phyloP scores from a whole-genome alignment of 169 alveolate species.

The Perkinsus chesapeaki region DNA sequence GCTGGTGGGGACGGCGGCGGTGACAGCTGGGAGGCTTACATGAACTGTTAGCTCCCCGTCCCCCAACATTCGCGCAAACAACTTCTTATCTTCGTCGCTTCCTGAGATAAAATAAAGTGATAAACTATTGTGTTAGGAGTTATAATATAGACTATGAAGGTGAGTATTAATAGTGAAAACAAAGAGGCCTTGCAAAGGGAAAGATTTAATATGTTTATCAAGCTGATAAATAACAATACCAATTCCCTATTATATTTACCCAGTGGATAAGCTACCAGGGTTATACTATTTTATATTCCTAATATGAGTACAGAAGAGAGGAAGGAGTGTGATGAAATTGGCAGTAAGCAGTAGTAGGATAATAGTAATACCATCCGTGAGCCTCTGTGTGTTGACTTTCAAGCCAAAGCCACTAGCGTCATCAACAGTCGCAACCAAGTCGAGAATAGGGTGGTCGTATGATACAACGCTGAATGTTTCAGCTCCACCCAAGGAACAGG shows the following conservation, averaged over 20 bases:
- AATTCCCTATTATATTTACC: not conserved
- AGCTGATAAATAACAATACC: not conserved
- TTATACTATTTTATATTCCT: no score
- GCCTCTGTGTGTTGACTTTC: slow-evolving; percentile 2
- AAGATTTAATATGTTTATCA: not conserved
- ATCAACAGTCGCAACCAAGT: not conserved
- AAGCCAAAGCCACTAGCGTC: not conserved
- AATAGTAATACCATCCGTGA: not conserved
- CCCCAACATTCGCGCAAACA: not conserved
- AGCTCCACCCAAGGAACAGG: not conserved
- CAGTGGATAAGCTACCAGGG: no score
- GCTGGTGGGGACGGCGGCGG: not conserved
- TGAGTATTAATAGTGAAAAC: no score
- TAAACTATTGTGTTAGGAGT: no score
- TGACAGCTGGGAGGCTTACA: not conserved
- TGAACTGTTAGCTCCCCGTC: not conserved
- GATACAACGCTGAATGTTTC: not conserved
- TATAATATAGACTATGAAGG: no score
- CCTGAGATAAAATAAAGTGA: not conserved
- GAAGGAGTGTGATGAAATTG: no score
- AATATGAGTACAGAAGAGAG: no score
- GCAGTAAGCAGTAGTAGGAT: no score
- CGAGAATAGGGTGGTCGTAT: not conserved
- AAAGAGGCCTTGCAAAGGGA: no score
- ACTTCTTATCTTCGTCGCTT: not conserved